phyloP scores from a whole-genome alignment of 2,329 filamentous ascomycete species.

The Monilinia aucupariae region DNA sequence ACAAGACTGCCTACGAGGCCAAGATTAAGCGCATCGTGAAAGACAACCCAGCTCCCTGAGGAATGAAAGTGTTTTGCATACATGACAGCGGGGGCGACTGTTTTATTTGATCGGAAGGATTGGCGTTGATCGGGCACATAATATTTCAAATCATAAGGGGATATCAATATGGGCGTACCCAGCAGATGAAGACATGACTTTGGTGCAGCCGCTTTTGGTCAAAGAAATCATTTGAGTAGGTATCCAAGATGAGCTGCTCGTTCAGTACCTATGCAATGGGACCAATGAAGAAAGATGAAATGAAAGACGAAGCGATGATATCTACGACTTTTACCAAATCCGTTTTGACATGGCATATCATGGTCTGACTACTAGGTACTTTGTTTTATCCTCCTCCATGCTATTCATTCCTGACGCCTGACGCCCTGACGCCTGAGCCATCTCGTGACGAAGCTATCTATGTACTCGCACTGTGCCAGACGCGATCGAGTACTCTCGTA shows the following conservation, averaged over 20 bases:
- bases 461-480: too few species aligned
- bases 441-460: background rate
- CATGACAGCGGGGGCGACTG: background rate
- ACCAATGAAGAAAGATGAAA: background rate
- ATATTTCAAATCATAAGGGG: constrained; percentile 2
- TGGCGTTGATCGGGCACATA: constrained; percentile 13
- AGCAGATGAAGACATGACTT: constrained; percentile 5
- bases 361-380: too few species aligned
- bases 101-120: constrained; percentile 2
- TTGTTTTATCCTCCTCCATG: too few species aligned
- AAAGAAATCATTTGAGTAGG: background rate
- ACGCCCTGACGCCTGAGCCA: too few species aligned
- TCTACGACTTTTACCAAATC: background rate
- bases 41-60: constrained; percentile 74
- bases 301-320: background rate
- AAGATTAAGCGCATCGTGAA: constrained; percentile 80
- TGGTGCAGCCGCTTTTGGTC: background rate
- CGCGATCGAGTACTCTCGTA: too few species aligned
- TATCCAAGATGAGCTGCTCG: constrained; percentile 7
- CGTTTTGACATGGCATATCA: background rate
- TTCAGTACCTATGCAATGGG: background rate
- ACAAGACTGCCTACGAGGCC: constrained; percentile 79
- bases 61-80: constrained; percentile 1
- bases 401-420: too few species aligned
- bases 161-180: constrained; percentile 11